A percentile compares a stretch with the other conserved stretches of the same genome.
phyloP scores from a whole-genome alignment of 2,329 filamentous ascomycete genomes.

The Blastomyces silverae region DNA sequence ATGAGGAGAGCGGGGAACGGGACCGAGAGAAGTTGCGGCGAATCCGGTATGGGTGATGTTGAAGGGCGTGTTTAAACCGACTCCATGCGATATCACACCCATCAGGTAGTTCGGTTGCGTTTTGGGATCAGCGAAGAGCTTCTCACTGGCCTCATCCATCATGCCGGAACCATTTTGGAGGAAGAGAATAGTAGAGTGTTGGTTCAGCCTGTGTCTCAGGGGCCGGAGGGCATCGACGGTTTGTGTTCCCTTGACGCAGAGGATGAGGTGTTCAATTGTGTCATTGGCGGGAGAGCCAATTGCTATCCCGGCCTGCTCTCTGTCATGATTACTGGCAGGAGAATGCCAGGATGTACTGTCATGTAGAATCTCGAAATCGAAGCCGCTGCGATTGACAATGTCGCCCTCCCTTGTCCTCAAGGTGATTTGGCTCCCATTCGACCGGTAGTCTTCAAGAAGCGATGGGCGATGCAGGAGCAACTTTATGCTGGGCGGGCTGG shows the following conservation, averaged over 20 bases:
- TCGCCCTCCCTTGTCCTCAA: conserved; percentile 32
- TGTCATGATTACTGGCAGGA: neutral
- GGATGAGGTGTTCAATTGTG: conserved; percentile 65
- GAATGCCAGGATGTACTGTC: neutral
- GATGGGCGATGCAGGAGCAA: conserved; percentile 62
- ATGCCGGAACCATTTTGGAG: conserved; percentile 77
- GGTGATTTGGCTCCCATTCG: conserved; percentile 29
- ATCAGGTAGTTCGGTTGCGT: conserved; percentile 69
- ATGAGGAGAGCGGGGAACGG: conserved; percentile 31
- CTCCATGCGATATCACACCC: conserved; percentile 57
- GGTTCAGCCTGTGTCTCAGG: conserved; percentile 59
- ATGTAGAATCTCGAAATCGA: conserved; percentile 1
- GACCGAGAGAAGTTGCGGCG: conserved; percentile 53
- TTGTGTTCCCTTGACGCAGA: conserved; percentile 66
- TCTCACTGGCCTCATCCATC: conserved; percentile 65
- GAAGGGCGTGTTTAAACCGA: conserved; percentile 47
- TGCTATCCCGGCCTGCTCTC: neutral
- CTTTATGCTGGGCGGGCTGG: conserved; percentile 62
- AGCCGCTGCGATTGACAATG: neutral
- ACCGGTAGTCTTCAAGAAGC: conserved; percentile 33
- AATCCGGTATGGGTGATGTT: conserved; percentile 52
- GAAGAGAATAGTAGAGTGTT: conserved; percentile 65
- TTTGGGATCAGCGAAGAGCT: conserved; percentile 60
- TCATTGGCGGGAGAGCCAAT: conserved; percentile 32
- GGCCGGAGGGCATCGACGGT: conserved; percentile 59